Evolutionary conservation across 352 stramenopile genomes (phyloP), one percentile per base, ranked within the genome.

Genomic region (Thalassiosira hispida): DNA sequence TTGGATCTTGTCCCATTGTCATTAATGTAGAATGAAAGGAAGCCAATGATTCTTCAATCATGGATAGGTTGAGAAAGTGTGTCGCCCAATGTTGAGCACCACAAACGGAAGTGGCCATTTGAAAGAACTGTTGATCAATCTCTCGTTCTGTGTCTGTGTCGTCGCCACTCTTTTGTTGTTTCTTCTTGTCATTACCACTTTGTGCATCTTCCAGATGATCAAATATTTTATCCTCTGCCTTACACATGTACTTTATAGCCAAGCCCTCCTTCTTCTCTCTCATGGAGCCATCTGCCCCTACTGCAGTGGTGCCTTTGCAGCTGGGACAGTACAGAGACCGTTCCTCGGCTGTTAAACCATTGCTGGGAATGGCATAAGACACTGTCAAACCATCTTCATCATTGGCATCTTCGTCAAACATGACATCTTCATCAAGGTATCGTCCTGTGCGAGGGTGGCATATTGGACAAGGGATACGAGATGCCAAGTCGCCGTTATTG

Each of bases 21-120:
- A 84, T 75, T 20, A 84, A 60, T 27, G 64, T 77, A 18, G 77
- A 51, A 51, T 80, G 77, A 42, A 84, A 72, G 8, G 55, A 70
- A 3, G 70, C 57, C 20, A 84, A 65, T 7, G 70, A 73, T 5
- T 86, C 78, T 70, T 84, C 77, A 23, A 86, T 86, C 2, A 83
- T 29, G 23, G 64, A 73, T 14, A 86, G 53, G 20, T 83, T 80
- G 18, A 86, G 53, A 53, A 86, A 78, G 55, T 92, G 90, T 0
- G 79, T 90, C 20, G 89, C 86, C 85, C 87, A 94, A 75, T 93
- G 89, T 31, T 62, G 73, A 57, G 86, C 77, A 18, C 89, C 87
- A 64, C 87, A 85, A 14, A 90, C 83, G 27, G 79, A 89, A 38
- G 79, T 85, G 14, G 86, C 78, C 46, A 94, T 80, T 57, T 79